phyloP scores from a whole-genome alignment of 179 eudicot species.

The Camellia oleifera region DNA sequence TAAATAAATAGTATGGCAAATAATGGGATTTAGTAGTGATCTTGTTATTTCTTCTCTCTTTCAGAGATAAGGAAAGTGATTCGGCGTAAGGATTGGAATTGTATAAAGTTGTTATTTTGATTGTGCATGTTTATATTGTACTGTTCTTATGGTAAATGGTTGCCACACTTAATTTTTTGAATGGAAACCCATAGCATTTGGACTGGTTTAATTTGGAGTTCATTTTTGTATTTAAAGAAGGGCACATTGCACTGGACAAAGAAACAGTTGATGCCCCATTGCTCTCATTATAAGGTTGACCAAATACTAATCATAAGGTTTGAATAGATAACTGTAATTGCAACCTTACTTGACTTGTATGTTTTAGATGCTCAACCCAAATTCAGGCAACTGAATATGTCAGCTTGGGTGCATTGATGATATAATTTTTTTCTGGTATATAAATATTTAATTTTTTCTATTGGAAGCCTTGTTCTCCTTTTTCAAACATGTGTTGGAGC shows the following conservation, averaged over 20 bases:
- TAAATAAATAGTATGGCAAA: not conserved
- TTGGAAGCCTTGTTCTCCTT: not conserved
- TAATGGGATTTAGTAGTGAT: not conserved
- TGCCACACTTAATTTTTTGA: not conserved
- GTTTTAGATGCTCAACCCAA: not conserved
- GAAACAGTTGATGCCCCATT: not conserved
- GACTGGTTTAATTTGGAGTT: not conserved
- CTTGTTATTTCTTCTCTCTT: conserved; percentile 1
- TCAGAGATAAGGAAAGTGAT: not conserved
- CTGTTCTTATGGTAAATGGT: not conserved
- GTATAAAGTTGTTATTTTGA: not conserved
- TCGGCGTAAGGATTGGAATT: not conserved
- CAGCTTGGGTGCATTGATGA: not conserved
- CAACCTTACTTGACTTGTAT: no score
- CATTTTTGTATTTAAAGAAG: not conserved
- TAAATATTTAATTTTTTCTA: not conserved
- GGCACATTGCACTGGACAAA: not conserved
- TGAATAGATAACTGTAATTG: not conserved
- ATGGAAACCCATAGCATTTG: not conserved
- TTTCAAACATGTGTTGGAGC: not conserved
- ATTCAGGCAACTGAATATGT: not conserved
- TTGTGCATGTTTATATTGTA: not conserved
- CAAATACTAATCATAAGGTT: not conserved
- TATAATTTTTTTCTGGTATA: not conserved
- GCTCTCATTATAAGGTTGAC: not conserved